Percentiles rank a stretch among this genome's conserved stretches.
These are phyloP conservation scores for Geranomyces michiganensis DNA, from an alignment of 192 early-diverging fungal species.

Conservation along the genomic window DNA sequence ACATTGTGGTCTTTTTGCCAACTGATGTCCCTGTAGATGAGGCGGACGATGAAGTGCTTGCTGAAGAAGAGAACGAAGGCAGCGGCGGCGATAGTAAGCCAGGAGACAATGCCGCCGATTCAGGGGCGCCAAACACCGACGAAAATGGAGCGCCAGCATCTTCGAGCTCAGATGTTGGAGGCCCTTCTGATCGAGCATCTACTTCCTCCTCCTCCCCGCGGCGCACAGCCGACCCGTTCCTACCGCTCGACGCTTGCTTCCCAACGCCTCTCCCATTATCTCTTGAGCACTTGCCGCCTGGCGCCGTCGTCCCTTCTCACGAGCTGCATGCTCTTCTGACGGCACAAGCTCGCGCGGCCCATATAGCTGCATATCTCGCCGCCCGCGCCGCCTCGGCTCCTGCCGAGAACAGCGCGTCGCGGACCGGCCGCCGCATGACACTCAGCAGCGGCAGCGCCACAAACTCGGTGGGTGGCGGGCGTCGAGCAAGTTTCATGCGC, in stretches of 20 bases:
- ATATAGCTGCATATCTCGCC: not conserved
- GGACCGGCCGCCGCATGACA: not conserved
- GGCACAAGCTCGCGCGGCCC: slow-evolving; percentile 4
- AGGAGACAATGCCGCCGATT: not conserved
- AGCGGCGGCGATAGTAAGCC: not conserved
- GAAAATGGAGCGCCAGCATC: not conserved
- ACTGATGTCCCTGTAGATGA: not conserved
- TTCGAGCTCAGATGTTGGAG: not conserved
- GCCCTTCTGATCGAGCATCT: no score
- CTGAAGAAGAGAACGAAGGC: not conserved
- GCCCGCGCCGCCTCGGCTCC: not conserved
- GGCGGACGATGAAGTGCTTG: not conserved
- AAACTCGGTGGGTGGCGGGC: not conserved
- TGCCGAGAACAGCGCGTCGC: not conserved
- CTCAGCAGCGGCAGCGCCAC: not conserved
- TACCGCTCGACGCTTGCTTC: slow-evolving; percentile 11
- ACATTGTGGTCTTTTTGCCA: slow-evolving; percentile 24
- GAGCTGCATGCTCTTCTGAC: slow-evolving; percentile 18
- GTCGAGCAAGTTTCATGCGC: slow-evolving; percentile 4
- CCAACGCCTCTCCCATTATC: not conserved
- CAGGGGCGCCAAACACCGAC: not conserved
- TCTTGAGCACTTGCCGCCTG: slow-evolving; percentile 7
- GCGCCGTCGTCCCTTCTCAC: not conserved
- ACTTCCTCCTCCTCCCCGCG: not conserved
- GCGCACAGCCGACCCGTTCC: not conserved